These are phyloP conservation scores for Eutypa lata DNA, from an alignment of 2,329 filamentous ascomycete species.

Conservation along the genomic window DNA sequence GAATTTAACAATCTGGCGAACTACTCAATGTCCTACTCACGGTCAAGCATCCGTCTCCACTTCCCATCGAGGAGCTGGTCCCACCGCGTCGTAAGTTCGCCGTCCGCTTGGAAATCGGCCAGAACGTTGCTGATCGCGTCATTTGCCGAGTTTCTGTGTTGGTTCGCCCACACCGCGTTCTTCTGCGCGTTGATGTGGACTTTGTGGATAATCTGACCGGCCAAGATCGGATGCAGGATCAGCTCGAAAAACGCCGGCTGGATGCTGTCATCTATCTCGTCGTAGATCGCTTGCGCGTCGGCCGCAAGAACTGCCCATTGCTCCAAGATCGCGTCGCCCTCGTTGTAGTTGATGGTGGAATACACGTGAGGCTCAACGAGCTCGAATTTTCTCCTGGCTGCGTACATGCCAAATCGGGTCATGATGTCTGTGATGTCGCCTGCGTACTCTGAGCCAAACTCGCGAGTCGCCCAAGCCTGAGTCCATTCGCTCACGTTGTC, in stretches of 20 bases:
- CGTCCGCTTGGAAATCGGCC: constrained; percentile 54
- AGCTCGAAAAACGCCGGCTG: constrained; percentile 61
- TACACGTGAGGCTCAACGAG: constrained; percentile 54
- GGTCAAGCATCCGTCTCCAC: constrained; percentile 61
- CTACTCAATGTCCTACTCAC: constrained; percentile 25
- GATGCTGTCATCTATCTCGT: constrained; percentile 44
- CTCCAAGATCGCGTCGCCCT: constrained; percentile 52
- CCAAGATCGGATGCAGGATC: constrained; percentile 56
- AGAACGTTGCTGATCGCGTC: constrained; percentile 49
- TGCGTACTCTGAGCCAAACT: constrained; percentile 50
- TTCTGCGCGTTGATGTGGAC: constrained; percentile 45
- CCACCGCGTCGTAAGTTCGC: constrained; percentile 53
- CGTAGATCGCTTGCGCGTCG: constrained; percentile 54
- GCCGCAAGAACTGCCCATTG: constrained; percentile 51
- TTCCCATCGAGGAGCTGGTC: constrained; percentile 58
- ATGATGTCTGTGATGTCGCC: constrained; percentile 49
- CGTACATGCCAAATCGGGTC: constrained; percentile 53
- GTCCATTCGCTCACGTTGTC: constrained; percentile 56
- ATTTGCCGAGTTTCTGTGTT: constrained; percentile 51
- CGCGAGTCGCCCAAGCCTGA: constrained; percentile 51
- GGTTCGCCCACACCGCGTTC: constrained; percentile 49
- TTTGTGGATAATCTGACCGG: constrained; percentile 52
- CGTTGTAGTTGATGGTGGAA: constrained; percentile 58
- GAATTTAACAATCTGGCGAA: background rate
- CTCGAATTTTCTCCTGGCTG: constrained; percentile 58